Conservation (phyloP, 139 green algal species). For the Coccomyxa sp. region DNA sequence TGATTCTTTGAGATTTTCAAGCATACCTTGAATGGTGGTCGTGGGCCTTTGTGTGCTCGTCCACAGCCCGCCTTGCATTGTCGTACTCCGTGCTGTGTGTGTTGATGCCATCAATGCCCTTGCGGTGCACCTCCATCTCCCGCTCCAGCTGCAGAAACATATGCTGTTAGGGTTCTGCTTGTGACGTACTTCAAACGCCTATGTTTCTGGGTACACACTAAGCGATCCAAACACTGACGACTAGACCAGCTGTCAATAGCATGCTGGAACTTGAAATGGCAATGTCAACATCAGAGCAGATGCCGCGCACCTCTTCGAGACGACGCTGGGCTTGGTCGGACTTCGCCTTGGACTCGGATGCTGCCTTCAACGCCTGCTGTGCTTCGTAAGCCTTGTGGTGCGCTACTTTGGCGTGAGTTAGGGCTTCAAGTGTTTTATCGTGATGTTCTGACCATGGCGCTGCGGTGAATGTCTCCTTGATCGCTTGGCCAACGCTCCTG, state of each 20-base stretch:
- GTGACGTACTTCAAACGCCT: background rate
- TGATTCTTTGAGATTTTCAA: background rate
- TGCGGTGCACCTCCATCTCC: background rate
- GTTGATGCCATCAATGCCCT: background rate
- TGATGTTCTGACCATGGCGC: background rate
- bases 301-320: background rate
- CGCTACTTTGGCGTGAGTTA: background rate
- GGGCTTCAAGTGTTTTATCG: background rate
- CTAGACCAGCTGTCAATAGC: background rate
- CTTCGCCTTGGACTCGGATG: background rate
- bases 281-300: background rate
- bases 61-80: background rate
- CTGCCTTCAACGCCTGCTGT: background rate
- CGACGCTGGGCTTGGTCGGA: background rate
- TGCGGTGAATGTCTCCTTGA: background rate
- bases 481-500: too few species aligned
- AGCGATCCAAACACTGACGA: background rate
- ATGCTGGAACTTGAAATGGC: background rate
- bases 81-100: background rate
- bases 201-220: background rate
- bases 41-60: background rate
- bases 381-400: background rate
- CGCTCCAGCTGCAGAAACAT: background rate
- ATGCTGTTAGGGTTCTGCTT: background rate
- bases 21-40: background rate